Evolutionary conservation across 345 rosid species (phyloP).

Genomic region (Durio zibethinus): DNA sequence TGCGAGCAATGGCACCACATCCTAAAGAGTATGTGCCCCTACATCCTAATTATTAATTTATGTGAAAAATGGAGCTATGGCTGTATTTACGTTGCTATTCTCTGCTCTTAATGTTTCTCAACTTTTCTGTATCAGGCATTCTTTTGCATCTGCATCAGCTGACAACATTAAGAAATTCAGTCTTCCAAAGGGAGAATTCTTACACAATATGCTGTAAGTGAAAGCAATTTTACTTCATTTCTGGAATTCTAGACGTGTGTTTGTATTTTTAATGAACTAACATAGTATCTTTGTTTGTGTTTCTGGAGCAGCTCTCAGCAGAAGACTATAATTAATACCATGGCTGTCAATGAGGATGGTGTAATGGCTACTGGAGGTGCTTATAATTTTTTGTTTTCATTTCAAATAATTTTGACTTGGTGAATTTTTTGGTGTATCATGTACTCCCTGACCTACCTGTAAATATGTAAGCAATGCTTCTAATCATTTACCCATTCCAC

Average conservation of each 20-base stretch:
- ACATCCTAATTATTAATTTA: constrained; percentile 11
- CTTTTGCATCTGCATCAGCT: constrained; percentile 97
- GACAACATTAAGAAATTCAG: constrained; percentile 90
- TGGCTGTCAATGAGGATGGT: constrained; percentile 96
- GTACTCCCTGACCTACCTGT: not conserved
- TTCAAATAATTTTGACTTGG: not conserved
- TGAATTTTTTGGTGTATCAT: not conserved
- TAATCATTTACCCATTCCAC: not conserved
- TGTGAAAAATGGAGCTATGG: not conserved
- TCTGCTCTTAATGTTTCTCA: constrained; percentile 9
- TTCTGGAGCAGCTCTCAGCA: constrained; percentile 81
- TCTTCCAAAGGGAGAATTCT: constrained; percentile 89
- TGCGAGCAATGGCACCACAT: constrained; percentile 91
- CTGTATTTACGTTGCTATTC: constrained; percentile 1
- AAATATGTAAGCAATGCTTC: not conserved
- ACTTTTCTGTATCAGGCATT: constrained; percentile 48
- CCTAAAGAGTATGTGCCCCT: constrained; percentile 71
- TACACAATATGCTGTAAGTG: constrained; percentile 98
- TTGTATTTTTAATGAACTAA: not conserved
- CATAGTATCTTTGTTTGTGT: not conserved
- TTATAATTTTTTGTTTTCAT: not conserved
- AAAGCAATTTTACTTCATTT: constrained; percentile 11
- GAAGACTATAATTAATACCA: constrained; percentile 88
- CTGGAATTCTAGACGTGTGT: constrained; percentile 8
- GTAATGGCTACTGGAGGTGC: constrained; percentile 98